These are phyloP conservation scores for Cercospora beticola DNA, from an alignment of 2,329 filamentous ascomycete genomes.

Conservation along the genomic window DNA sequence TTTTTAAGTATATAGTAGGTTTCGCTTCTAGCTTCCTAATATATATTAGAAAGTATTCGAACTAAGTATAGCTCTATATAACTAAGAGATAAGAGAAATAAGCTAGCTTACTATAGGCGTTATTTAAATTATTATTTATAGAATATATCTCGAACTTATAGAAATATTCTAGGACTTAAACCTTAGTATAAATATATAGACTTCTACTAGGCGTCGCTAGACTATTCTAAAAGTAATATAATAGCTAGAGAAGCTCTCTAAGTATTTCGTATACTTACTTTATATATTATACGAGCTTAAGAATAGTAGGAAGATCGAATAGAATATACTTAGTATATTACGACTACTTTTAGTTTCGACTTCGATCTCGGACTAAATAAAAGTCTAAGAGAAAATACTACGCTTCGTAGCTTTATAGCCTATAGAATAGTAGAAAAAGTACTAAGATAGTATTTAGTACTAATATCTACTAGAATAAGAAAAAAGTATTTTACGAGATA, in stretches of 20 bases:
- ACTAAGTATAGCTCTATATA: background rate
- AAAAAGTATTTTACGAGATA: background rate
- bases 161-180: background rate
- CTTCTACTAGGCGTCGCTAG: background rate
- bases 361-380: background rate
- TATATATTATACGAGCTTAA: background rate
- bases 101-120: background rate
- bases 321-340: background rate
- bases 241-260: background rate
- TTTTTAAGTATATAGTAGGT: background rate
- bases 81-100: background rate
- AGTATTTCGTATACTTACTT: background rate
- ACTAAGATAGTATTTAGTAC: background rate
- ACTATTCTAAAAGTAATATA: background rate
- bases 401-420: background rate
- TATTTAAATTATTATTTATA: background rate
- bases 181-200: background rate
- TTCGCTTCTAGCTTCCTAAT: background rate
- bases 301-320: background rate
- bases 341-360: background rate
- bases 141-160: background rate
- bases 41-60: background rate
- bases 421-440: background rate
- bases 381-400: background rate
- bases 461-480: background rate